Evolutionary conservation across 2,329 filamentous ascomycete species (phyloP), one percentile per base, ranked within the genome.

Genomic region (Talaromyces funiculosus): DNA sequence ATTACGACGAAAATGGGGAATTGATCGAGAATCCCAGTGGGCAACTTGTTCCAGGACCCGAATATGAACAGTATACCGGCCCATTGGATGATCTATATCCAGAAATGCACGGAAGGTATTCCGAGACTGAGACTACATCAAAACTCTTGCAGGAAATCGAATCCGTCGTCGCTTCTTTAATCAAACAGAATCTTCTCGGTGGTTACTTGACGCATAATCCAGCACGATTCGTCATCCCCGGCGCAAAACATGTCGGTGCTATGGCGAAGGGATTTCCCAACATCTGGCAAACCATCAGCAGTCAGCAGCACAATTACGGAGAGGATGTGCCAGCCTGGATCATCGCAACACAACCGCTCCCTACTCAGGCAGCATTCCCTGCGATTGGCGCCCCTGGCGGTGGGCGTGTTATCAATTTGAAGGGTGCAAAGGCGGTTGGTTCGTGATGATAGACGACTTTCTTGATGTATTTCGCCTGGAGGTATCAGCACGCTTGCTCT

Each of bases 141-240:
- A 86, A 35, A 81, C 84, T 77, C 54, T 72, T 77, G 68, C 68
- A 66, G 14, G 87, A 90, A 66, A 80, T 95, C n/a, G 91, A 96
- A 74, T 86, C 86, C 47, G 86, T 90, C 53, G 82, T 95, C 12
- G 85, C 89, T 0, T 87, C 87, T 10, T 82, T 97, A 12, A 84
- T 95, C 20, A 85, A 89, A 54, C 90, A 96, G 73, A 90, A 89
- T 0, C 78, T 96, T 24, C 80, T 97, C 71, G 86, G 88, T 66
- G 93, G 92, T 1, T 97, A 92, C 69, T 83, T 97, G 29, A 90
- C 89, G 16, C 90, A 95, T 68, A 83, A 83, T 26, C 86, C 87
- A 69, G 83, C 83, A 45, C 86, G 89, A 53, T 92, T 97, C 69
- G 92, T 91, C 12, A 90, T 97, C 45, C 85, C 89, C 57, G 92